Evolutionary conservation across 345 rosid genomes (phyloP), one percentile per base, ranked within the genome.

Genomic region (Citrus mangshanensis): DNA sequence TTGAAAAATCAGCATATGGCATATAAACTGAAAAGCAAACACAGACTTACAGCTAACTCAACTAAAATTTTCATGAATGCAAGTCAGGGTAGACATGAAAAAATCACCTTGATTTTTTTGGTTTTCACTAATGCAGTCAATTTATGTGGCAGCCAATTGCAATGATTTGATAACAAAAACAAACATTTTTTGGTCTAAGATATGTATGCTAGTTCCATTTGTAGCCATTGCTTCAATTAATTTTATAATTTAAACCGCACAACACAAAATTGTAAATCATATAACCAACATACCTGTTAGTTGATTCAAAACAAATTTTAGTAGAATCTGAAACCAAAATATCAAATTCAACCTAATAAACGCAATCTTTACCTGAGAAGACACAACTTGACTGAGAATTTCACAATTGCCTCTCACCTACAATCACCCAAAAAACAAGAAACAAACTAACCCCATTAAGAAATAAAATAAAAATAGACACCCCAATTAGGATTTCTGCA

Each of bases 301-400:
- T 1, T 27, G 27, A 61, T 24, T 12, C 65, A 60, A n/a, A 37
- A 35, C 7, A n/a, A 58, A 37, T 24, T 73, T 18, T 27, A 35
- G 42, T 9, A 32, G 28, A 24, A 56, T 12, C 51, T 61, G 27
- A 74, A 28, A 64, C 46, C 13, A 9, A 76, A 70, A 13, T n/a
- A 62, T 51, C 34, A 38, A 75, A 59, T 9, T 12, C 28, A 59
- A 59, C 37, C 73, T 7, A 49, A 68, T 46, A 81, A 71, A 65
- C 34, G 83, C 25, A 30, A 83, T 59, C 62, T 51, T 68, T 87
- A 95, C 99, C 98, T 95, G 99, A 85, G 98, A 95, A 74, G 93
- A 90, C 82, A 92, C 94, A 38, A 92, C 96, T 85, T 95, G 99
- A 82, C 99, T 91, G 10, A 95, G 92, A 85, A 95, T 89, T 68